Conservation (phyloP, 2,329 filamentous ascomycete species). For the Aquanectria penicillioides region DNA sequence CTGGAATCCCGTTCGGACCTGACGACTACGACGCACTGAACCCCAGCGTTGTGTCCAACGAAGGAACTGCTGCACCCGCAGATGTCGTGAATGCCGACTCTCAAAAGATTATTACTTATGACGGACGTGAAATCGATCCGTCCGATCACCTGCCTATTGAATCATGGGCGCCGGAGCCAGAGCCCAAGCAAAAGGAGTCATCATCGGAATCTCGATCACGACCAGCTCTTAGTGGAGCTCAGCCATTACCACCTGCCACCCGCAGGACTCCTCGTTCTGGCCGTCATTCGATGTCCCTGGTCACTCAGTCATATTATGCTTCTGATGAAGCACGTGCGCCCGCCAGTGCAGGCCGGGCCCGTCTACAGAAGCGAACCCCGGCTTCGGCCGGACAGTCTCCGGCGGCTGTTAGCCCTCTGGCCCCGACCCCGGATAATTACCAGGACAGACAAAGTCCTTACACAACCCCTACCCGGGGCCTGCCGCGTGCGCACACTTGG, state of each 20-base stretch:
- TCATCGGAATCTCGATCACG: slow-evolving; percentile 50
- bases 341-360: slow-evolving; percentile 59
- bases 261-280: slow-evolving; percentile 63
- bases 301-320: slow-evolving; percentile 45
- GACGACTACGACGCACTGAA: slow-evolving; percentile 82
- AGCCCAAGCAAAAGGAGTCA: slow-evolving; percentile 54
- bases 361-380: slow-evolving; percentile 72
- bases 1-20: slow-evolving; percentile 76
- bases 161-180: slow-evolving; percentile 81
- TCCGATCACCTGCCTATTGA: slow-evolving; percentile 83
- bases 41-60: slow-evolving; percentile 57
- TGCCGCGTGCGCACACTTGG: slow-evolving; percentile 60
- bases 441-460: slow-evolving; percentile 55
- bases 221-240: slow-evolving; percentile 61
- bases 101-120: slow-evolving; percentile 76
- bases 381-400: slow-evolving; percentile 52
- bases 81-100: slow-evolving; percentile 61
- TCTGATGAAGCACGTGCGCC: slow-evolving; percentile 47
- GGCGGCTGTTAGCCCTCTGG: slow-evolving; percentile 59
- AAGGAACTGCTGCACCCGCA: slow-evolving; percentile 49
- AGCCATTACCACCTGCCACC: slow-evolving; percentile 60
- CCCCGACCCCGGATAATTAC: slow-evolving; percentile 62
- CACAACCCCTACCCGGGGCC: slow-evolving; percentile 44
- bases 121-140: slow-evolving; percentile 81
- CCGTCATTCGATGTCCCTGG: slow-evolving; percentile 58